phyloP scores from a whole-genome alignment of 192 early-diverging fungal genomes.

The Phlyctochytrium arcticum region DNA sequence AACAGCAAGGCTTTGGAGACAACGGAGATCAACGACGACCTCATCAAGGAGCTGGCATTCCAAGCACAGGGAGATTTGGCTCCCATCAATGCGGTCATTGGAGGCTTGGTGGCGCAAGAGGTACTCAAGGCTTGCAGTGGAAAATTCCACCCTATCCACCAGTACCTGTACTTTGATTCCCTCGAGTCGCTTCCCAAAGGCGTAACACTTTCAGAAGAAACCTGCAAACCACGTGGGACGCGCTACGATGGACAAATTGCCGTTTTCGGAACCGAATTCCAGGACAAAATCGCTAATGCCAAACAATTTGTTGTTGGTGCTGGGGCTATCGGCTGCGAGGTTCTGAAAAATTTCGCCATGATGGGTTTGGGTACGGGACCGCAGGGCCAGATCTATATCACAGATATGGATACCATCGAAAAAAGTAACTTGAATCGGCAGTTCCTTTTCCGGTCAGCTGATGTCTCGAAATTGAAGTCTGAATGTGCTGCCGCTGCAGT shows the following conservation, averaged over 20 bases:
- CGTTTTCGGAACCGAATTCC: constrained; percentile 92
- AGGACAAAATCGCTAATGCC: constrained; percentile 77
- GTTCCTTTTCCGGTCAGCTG: constrained; percentile 89
- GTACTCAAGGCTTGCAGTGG: constrained; percentile 97
- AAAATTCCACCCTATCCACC: constrained; percentile 89
- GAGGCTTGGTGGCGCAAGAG: constrained; percentile 96
- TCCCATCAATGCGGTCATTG: constrained; percentile 95
- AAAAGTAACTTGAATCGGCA: constrained; percentile 99
- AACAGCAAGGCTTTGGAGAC: constrained; percentile 63
- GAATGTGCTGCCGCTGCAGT: constrained; percentile 85
- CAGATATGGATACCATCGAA: constrained; percentile 99
- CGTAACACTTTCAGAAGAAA: constrained; percentile 61
- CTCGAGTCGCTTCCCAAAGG: constrained; percentile 88
- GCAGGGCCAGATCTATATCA: constrained; percentile 74
- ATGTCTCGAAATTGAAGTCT: constrained; percentile 84
- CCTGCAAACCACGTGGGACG: constrained; percentile 72
- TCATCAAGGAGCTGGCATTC: constrained; percentile 82
- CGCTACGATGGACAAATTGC: constrained; percentile 97
- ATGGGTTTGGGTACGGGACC: constrained; percentile 80
- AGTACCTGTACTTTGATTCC: constrained; percentile 96
- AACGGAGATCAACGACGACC: constrained; percentile 71
- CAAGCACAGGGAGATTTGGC: constrained; percentile 87
- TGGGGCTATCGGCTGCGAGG: constrained; percentile 99
- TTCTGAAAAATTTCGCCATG: constrained; percentile 99
- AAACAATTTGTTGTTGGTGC: constrained; percentile 96